Base-by-base conservation (phyloP, 306 rosid species). In the Lathyrus tuberosus region DNA sequence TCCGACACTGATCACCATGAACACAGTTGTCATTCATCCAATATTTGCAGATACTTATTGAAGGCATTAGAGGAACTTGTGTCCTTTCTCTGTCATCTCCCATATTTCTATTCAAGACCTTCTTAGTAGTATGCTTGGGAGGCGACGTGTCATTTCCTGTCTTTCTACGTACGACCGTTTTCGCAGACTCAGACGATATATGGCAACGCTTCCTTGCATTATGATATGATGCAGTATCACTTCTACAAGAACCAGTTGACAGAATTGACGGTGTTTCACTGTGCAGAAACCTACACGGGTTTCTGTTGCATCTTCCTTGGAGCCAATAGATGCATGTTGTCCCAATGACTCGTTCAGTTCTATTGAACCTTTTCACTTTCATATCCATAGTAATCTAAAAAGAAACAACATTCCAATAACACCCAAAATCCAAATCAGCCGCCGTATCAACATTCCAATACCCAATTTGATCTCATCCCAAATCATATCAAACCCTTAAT, bases 1-100 rank as follows among this genome's bases (percentile, higher is more conserved):
- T 38, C n/a, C 1, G 46, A 44, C 87, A 80, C n/a, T 49, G n/a
- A 28, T 80, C 84, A 14, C 84, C 81, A 17, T 65, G 53, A 0
- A 52, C 52, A 40, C 91, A 87, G 5, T 70, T 78, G 11, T 72
- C 78, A 9, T 42, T 13, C 12, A 38, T 70, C 88, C 84, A 82
- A 7, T 63, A 82, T 69, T 51, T 76, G 24, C 84, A 84, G 12
- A 86, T 31, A 44, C 6, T 76, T 26, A 8, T 41, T 8, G 65
- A 58, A 0, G 69, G 10, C 41, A 62, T 53, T 15, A 15, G 62
- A 5, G 67, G 31, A 33, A 8, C 16, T 4, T 3, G 47, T 11
- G 3, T 1, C 46, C 2, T 57, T 15, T 35, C 47, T 30, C 16
- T 17, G 33, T 4, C 66, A 46, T 37, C 48, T 30, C 28, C 61